Conservation (phyloP, 1,284 basidiomycete genomes). For the Rhodotorula sp. region DNA sequence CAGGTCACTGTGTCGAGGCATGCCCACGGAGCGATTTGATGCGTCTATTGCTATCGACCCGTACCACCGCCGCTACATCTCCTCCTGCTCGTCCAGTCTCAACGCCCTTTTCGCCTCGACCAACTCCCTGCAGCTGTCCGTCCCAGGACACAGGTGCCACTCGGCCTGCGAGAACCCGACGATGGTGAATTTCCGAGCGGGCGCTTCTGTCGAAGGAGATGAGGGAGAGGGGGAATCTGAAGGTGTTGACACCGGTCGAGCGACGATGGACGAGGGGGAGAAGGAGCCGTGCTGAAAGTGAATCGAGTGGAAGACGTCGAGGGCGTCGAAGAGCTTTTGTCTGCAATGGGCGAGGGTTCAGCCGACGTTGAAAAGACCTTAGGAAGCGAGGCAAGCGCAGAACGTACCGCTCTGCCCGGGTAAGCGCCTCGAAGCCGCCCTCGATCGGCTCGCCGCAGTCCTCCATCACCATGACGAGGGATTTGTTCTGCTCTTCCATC, state of each 20-base stretch:
- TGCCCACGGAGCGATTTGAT: too few species aligned
- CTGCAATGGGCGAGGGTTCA: not conserved
- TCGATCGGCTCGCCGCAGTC: conserved; percentile 23
- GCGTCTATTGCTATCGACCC: too few species aligned
- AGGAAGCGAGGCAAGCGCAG: too few species aligned
- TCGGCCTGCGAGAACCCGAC: conserved; percentile 26
- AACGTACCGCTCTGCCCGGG: conserved; percentile 10
- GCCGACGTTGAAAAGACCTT: too few species aligned
- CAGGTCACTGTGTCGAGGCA: too few species aligned
- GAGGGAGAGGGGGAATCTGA: not conserved
- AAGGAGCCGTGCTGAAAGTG: conserved; percentile 29
- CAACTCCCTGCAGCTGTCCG: conserved; percentile 16
- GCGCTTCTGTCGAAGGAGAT: too few species aligned
- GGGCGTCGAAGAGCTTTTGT: conserved; percentile 17
- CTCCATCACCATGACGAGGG: conserved; percentile 19
- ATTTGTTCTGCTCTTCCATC: conserved; percentile 6
- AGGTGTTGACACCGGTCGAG: not conserved
- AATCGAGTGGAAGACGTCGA: conserved; percentile 24
- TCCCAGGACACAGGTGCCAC: conserved; percentile 26
- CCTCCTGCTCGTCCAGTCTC: not conserved
- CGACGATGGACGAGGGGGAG: conserved; percentile 29
- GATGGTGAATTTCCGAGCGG: conserved; percentile 16
- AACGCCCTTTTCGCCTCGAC: conserved; percentile 22
- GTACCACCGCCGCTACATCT: not conserved
- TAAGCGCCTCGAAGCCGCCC: conserved; percentile 11